Base-by-base conservation (phyloP, 106 monocot species). In the Dendrobium officinale region DNA sequence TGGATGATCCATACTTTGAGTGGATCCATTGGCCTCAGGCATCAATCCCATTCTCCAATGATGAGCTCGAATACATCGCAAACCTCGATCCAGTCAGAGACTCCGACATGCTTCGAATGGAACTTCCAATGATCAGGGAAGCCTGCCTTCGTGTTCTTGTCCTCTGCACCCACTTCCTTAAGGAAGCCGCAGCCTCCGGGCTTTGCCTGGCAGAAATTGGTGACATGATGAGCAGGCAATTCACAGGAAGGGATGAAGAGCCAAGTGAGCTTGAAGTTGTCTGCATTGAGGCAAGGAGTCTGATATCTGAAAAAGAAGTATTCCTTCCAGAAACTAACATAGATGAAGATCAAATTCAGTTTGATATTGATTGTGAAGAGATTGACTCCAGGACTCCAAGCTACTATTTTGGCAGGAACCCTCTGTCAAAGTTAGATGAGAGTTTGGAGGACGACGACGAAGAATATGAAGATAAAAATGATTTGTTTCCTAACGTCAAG, bases 1-100 rank as follows among this genome's bases (percentile, higher is more conserved):
- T 96, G 56, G 96, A 96, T 70, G 96, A 96, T 80, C 96, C 96
- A 42, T 96, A 96, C 78, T 93, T 96, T 77, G 96, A 96, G 61
- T 96, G 96, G 96, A 96, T 96, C 79, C 91, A 96, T 75, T 96
- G 96, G 96, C 93, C 96, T n/a, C 96, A 96, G 76, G 88, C 96
- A 44, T 96, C 96, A 0, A 87, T 96, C 43, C 93, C 96, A 0
- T 96, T 96, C 81, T 93, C 96, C 11, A 86, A 91, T 24, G 96
- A 93, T 27, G 96, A 96, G 80, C 89, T 93, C 4, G 84, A 88
- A 22, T 96, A 96, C 80, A 91, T 96, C 59, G 91, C 86, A 31
- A 91, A 90, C 19, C 90, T 96, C 70, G 91, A 96, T 78, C 96
- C 95, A 0, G 45, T 75, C 2, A 81, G 77, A 81, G 96, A 96